Evolutionary conservation across 371 early-diverging fungal genomes (phyloP).

Genomic region (Mortierella sp.): DNA sequence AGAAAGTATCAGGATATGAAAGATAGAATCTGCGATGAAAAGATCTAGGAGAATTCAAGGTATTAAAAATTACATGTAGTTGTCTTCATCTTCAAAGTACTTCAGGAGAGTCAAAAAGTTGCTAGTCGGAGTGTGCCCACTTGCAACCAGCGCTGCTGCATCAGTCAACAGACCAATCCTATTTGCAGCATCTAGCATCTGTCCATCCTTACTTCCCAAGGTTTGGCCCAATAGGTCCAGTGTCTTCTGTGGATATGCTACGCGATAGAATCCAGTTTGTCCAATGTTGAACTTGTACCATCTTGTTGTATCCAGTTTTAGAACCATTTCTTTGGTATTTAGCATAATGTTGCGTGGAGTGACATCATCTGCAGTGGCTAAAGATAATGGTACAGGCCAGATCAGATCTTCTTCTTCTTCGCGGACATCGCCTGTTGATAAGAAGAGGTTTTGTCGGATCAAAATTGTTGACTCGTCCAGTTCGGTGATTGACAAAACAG

Average conservation of each 20-base stretch:
- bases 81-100: conserved; percentile 71
- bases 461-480: conserved; percentile 56
- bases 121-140: conserved; percentile 69
- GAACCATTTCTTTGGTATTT: conserved; percentile 45
- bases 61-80: conserved; percentile 65
- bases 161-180: conserved; percentile 76
- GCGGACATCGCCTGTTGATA: conserved; percentile 80
- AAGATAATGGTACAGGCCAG: conserved; percentile 83
- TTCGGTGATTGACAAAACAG: conserved; percentile 77
- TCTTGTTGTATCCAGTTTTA: conserved; percentile 49
- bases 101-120: conserved; percentile 72
- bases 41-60: neutral
- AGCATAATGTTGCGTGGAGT: conserved; percentile 47
- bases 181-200: conserved; percentile 62
- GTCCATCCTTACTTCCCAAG: conserved; percentile 27
- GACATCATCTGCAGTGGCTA: conserved; percentile 37
- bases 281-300: conserved; percentile 78
- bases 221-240: conserved; percentile 62
- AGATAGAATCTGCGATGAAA: neutral
- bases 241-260: conserved; percentile 67
- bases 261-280: conserved; percentile 78
- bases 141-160: conserved; percentile 71
- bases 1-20: neutral
- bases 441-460: conserved; percentile 80
- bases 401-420: conserved; percentile 72